Conservation (phyloP, 257 asterid species). For the Mitragyna speciosa region DNA sequence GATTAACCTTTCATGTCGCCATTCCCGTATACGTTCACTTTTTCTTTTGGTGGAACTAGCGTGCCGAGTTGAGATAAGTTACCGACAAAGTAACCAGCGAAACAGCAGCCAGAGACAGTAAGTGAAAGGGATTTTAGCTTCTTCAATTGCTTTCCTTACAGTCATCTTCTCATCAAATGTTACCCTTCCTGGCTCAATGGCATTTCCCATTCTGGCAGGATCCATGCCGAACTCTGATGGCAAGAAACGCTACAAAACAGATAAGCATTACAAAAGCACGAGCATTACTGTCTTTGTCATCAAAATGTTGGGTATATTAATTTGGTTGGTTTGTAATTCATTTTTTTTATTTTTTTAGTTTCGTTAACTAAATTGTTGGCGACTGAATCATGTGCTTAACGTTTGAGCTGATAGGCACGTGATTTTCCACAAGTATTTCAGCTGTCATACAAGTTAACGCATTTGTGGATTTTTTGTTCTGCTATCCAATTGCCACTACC, state of each 20-base stretch:
- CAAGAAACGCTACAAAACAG: constrained; percentile 58
- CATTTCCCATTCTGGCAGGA: constrained; percentile 65
- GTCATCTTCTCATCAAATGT: constrained; percentile 85
- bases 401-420: too few species aligned
- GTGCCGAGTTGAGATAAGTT: constrained; percentile 67
- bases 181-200: constrained; percentile 77
- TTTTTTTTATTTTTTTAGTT: too few species aligned
- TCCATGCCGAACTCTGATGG: constrained; percentile 89
- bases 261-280: too few species aligned
- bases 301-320: too few species aligned
- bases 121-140: constrained; percentile 68
- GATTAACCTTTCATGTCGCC: constrained; percentile 62
- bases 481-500: too few species aligned
- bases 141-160: constrained; percentile 67
- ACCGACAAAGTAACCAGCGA: constrained; percentile 71
- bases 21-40: constrained; percentile 50
- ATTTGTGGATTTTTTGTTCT: too few species aligned
- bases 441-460: too few species aligned
- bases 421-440: too few species aligned
- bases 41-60: constrained; percentile 65
- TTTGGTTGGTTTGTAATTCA: too few species aligned
- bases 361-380: too few species aligned
- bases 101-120: constrained; percentile 76
- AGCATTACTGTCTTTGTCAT: too few species aligned
- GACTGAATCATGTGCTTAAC: too few species aligned